Conservation (phyloP, 345 rosid species). For the Eucalyptus dawsonii region DNA sequence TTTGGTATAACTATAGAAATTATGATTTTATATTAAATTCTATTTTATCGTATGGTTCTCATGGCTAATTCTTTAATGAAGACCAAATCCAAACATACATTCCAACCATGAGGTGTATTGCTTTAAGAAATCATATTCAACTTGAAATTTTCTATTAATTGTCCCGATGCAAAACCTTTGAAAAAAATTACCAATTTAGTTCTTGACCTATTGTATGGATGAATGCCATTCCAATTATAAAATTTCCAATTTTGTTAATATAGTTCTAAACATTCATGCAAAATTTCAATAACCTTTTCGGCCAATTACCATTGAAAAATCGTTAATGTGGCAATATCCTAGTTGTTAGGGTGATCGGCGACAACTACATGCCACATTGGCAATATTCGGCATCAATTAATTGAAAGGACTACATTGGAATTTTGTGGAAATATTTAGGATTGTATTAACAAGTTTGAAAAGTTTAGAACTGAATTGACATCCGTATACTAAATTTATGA, state of each 20-base stretch:
- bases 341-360: accelerated
- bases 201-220: accelerated
- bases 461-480: accelerated
- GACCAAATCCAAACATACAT: background rate
- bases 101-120: background rate
- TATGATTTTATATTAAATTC: background rate
- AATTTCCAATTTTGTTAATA: background rate
- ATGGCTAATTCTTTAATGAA: background rate
- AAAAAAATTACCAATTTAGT: background rate
- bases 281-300: background rate
- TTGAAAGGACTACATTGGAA: accelerated
- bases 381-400: accelerated
- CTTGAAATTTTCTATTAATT: background rate
- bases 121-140: background rate
- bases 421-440: background rate
- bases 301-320: accelerated
- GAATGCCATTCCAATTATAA: background rate
- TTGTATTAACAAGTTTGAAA: background rate
- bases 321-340: accelerated
- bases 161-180: background rate
- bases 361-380: accelerated
- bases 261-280: accelerated
- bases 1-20: background rate
- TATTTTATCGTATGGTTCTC: background rate
- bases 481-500: background rate